phyloP scores from a whole-genome alignment of 345 rosid species.

The Dipteronia dyeriana region DNA sequence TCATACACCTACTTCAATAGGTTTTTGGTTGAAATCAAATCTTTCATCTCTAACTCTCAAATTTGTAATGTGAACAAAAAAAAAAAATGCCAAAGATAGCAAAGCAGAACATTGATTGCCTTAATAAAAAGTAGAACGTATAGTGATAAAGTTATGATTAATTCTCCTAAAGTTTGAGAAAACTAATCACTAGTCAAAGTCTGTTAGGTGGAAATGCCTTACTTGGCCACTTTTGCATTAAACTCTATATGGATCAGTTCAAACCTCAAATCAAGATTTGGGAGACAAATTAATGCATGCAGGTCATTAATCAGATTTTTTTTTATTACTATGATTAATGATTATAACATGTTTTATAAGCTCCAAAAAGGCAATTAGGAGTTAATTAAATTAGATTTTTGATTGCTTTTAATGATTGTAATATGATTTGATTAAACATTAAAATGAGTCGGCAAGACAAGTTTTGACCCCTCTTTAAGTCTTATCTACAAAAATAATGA shows the following conservation, averaged over 20 bases:
- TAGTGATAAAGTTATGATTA: not conserved
- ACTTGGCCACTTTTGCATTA: not conserved
- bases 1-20: too few relatives aligned
- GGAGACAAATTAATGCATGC: not conserved
- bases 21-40: too few relatives aligned
- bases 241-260: not conserved
- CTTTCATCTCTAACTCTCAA: too few relatives aligned
- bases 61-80: too few relatives aligned
- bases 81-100: too few relatives aligned
- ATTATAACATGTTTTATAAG: not conserved
- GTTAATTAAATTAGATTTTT: not conserved
- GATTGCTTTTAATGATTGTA: conserved; percentile 11
- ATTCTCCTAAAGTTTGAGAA: not conserved
- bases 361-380: conserved; percentile 4
- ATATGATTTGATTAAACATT: not conserved
- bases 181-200: not conserved
- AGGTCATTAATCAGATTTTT: not conserved
- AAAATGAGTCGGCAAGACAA: conserved; percentile 1
- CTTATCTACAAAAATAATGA: not conserved
- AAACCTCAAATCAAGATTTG: not conserved
- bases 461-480: not conserved
- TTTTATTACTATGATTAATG: not conserved
- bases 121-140: not conserved
- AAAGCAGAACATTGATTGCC: not conserved
- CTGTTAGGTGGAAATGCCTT: not conserved